These are phyloP conservation scores for Cercospora zeina DNA, from an alignment of 2,329 filamentous ascomycete species.

Conservation along the genomic window DNA sequence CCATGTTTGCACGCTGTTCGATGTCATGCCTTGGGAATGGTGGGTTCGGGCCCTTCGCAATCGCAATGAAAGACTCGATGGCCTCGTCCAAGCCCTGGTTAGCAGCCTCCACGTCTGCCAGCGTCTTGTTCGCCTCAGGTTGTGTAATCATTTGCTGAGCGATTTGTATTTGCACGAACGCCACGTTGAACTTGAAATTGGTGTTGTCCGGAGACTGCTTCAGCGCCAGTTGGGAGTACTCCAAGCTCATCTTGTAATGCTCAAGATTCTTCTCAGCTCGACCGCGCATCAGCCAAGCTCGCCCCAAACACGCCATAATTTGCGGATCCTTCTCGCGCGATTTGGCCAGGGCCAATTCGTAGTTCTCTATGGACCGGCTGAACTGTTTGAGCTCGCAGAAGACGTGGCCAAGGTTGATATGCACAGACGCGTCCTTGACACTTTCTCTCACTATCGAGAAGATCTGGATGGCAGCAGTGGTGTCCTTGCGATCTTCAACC, in stretches of 20 bases:
- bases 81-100: constrained; percentile 79
- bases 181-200: constrained; percentile 96
- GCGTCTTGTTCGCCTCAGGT: constrained; percentile 71
- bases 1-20: constrained; percentile 96
- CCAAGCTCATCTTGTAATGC: constrained; percentile 64
- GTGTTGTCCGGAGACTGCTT: constrained; percentile 71
- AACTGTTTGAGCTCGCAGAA: constrained; percentile 90
- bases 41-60: constrained; percentile 63
- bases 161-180: constrained; percentile 94
- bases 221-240: constrained; percentile 69
- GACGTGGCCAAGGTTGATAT: constrained; percentile 89
- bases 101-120: constrained; percentile 78
- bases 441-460: constrained; percentile 90
- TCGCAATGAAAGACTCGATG: constrained; percentile 66
- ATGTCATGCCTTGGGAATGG: constrained; percentile 90
- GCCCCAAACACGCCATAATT: constrained; percentile 81
- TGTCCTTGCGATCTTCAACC: constrained; percentile 91
- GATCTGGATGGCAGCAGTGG: constrained; percentile 76
- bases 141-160: constrained; percentile 76
- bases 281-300: constrained; percentile 81
- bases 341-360: constrained; percentile 79
- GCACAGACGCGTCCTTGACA: constrained; percentile 78
- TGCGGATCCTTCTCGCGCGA: constrained; percentile 69
- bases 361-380: constrained; percentile 87
- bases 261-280: constrained; percentile 64